Evolutionary conservation across 1,284 basidiomycete genomes (phyloP), one percentile per base, ranked within the genome.

Genomic region (Ustilago crameri): DNA sequence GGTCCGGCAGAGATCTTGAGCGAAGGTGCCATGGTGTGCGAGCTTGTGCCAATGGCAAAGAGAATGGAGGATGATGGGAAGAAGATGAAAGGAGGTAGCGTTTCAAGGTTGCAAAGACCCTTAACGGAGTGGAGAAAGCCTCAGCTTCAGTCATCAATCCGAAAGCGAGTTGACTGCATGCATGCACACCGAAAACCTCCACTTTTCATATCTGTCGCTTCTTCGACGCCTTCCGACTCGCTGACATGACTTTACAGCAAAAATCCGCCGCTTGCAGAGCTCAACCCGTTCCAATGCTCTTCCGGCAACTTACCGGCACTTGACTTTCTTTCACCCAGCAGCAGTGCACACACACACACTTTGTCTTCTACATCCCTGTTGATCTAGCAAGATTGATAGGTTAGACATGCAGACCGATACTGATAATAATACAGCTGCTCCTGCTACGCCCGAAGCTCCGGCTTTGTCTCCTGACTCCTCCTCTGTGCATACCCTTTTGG

Each of bases 1-100:
- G 78, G 66, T 1, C 81, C 81, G 7, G 75, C 78, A 2, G 71
- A 74, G 46, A 82, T 76, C 43, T 71, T 74, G 32, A 82, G 72
- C 14, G 68, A 74, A 9, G 80, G 79, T 10, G 81, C 71, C 81
- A 82, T 82, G n/a, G 23, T 32, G 12, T 17, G 15, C 17, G 22
- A 26, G 24, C 35, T 51, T 18, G 23, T 37, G 15, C 23, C 9
- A 14, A 4, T 14, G 10, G 7, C 10, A 7, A 5, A 5, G 14
- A 34, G 9, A 37, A 17, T 17, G 18, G 35, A 23, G 24, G 17
- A 30, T 46, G 44, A 32, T 46, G 27, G 44, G 18, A 9, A n/a
- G n/a, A n/a, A 17, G 14, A 2, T 17, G 45, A 34, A 37, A 32
- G 20, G 46, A 15, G 37, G 17, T n/a, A n/a, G 3, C n/a, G n/a